A percentile compares a stretch with the other conserved stretches of the same genome.
Evolutionary conservation across 164 flowering plant species (phyloP).

Genomic region (Tetracentron sinense): DNA sequence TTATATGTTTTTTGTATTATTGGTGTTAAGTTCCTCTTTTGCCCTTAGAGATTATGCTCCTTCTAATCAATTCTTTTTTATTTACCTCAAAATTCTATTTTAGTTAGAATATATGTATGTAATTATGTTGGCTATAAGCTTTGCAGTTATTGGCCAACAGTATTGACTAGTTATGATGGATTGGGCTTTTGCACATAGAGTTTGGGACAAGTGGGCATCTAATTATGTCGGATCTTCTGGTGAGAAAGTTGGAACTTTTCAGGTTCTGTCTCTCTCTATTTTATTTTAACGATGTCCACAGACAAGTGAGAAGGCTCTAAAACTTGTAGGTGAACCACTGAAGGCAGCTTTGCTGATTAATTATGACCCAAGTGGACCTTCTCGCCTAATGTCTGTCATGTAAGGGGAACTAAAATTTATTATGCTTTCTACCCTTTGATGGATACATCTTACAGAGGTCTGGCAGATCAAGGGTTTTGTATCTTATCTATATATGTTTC

Average conservation of each 20-base stretch:
- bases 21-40: no score
- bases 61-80: no score
- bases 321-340: constrained; percentile 59
- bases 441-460: no score
- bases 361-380: constrained; percentile 80
- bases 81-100: no score
- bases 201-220: constrained; percentile 88
- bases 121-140: no score
- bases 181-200: constrained; percentile 48
- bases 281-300: background rate
- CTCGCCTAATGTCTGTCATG: constrained; percentile 77
- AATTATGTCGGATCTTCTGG: constrained; percentile 61
- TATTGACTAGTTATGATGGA: constrained; percentile 47
- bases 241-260: constrained; percentile 17
- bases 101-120: no score
- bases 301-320: background rate
- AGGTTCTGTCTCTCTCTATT: background rate
- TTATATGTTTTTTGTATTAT: no score
- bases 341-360: constrained; percentile 83
- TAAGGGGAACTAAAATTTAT: constrained; percentile 22
- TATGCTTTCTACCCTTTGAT: no score
- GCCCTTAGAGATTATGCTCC: no score
- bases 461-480: no score
- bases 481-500: no score
- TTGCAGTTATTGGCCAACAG: no score